Base-by-base conservation (phyloP, 2,329 filamentous ascomycete genomes). In the Ophiostoma himal-ulmi region DNA sequence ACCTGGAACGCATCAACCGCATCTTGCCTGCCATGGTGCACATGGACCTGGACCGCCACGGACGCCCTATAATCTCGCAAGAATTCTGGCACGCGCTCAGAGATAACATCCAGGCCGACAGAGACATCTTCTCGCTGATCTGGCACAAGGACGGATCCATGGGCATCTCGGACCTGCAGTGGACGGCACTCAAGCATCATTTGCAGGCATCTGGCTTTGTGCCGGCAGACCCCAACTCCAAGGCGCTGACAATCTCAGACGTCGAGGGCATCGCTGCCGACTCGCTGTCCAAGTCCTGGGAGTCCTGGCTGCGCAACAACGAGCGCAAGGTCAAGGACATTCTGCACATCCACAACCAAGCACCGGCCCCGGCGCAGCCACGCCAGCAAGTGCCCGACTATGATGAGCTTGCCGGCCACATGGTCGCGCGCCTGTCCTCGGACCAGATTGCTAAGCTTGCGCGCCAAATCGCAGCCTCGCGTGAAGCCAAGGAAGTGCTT, bases 81-180 rank as follows among this genome's bases (percentile, higher is more conserved):
- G 83, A 87, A 2, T 91, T 93, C 72, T 93, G 87, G 85, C 81
- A 86, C 70, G 89, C 89, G 0, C 77, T 93, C 10, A 81, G 82
- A 34, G 83, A 85, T 69, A 81, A 84, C 70, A 83, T 91, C 67
- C 79, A 79, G 26, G 77, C 80, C 1, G 85, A 86, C 62, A 79
- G 79, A 1, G 78, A 79, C 39, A 80, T 87, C 54, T 76, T 86
- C 52, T 83, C 79, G 3, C 74, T 86, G 3, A 80, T 84, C 48
- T 79, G 80, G 39, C 76, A 78, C 3, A 76, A 77, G 2, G 75
- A 80, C 20, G 77, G 76, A n/a, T 79, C 78, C 26, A 76, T 80
- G 17, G 74, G 80, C 22, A 79, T 83, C 3, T 82, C 82, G 0
- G 81, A 85, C 11, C 73, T 79, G 37, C 81, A 85, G 57, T 86